Base-by-base conservation (phyloP, 2,329 filamentous ascomycete species). In the Cladosporium oxysporum region DNA sequence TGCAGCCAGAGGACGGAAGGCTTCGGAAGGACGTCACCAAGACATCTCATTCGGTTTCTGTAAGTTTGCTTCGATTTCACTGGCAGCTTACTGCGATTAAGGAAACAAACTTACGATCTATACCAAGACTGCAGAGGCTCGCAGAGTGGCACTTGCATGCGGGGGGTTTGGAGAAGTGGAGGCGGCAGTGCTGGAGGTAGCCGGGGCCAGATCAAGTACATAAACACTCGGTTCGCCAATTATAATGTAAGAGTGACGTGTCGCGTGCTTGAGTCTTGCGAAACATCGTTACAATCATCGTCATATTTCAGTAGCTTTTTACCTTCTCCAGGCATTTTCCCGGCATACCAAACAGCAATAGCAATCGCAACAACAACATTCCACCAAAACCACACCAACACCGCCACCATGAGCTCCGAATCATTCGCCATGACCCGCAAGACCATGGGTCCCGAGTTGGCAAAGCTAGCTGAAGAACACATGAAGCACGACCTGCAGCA, bases 401-500 rank as follows among this genome's bases (percentile, higher is more conserved):
- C 33, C 57, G 61, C 63, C 66, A 66, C 26, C 31, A 79, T 79
- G 78, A 80, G 78, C 67, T 73, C 79, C 57, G 81, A 85, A 66
- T 81, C 82, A 3, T 73, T 85, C 58, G 81, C 83, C 18, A 71
- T 80, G 44, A 76, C 84, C 70, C 81, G 84, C 62, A 81, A 78
- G 67, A 77, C 75, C 58, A 74, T 81, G 55, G 78, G 78, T 47
- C 79, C 83, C 18, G 85, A 88, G 66, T 81, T 88, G 18, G 76
- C 76, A 52, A 78, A 78, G 59, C 81, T 89, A 3, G 87, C 86
- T 21, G 83, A 87, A 67, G 77, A 87, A 69, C 87, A 88, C 73
- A 74, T 87, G 64, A 79, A 88, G 69, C 81, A 87, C 66, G 85
- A 88, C 70, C 80, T 88, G 44, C 79, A 78, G n/a, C 77, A 84